Conservation (phyloP, 169 alveolate species). For the Theileria equi region DNA sequence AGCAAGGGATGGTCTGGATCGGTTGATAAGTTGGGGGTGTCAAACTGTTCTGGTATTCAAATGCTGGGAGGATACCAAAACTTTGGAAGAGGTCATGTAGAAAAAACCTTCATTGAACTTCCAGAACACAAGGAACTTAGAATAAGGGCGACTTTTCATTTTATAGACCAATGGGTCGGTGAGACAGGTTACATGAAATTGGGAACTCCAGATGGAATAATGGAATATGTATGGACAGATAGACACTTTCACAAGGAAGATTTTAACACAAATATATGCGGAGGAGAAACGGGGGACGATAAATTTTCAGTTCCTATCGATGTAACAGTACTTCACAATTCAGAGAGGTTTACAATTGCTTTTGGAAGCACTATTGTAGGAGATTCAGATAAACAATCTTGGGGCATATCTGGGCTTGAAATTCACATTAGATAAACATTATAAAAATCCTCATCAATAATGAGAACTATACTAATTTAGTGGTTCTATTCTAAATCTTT, state of each 20-base stretch:
- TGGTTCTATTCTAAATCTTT: conserved; percentile 80
- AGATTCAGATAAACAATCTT: conserved; percentile 53
- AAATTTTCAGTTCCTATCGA: conserved; percentile 57
- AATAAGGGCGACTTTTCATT: conserved; percentile 68
- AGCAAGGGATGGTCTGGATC: conserved; percentile 75
- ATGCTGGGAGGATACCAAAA: conserved; percentile 73
- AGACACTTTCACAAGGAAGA: conserved; percentile 32
- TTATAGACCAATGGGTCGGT: conserved; percentile 73
- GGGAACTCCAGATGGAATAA: conserved; percentile 49
- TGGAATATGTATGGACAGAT: conserved; percentile 76
- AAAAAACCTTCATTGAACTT: conserved; percentile 67
- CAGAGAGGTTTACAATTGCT: conserved; percentile 50
- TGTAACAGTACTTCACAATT: conserved; percentile 58
- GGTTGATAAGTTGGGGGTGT: conserved; percentile 61
- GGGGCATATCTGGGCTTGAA: conserved; percentile 69
- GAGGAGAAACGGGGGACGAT: conserved; percentile 63
- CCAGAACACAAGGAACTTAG: conserved; percentile 73
- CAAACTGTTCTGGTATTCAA: conserved; percentile 71
- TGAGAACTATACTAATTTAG: conserved; percentile 55
- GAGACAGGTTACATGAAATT: conserved; percentile 74
- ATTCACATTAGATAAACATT: conserved; percentile 32
- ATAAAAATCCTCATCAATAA: too few relatives aligned
- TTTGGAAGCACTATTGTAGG: conserved; percentile 62
- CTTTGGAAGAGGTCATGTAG: conserved; percentile 63
- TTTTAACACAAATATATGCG: conserved; percentile 68